These are phyloP conservation scores for Xylaria palmicola DNA, from an alignment of 495 filamentous ascomycete genomes.

Conservation along the genomic window DNA sequence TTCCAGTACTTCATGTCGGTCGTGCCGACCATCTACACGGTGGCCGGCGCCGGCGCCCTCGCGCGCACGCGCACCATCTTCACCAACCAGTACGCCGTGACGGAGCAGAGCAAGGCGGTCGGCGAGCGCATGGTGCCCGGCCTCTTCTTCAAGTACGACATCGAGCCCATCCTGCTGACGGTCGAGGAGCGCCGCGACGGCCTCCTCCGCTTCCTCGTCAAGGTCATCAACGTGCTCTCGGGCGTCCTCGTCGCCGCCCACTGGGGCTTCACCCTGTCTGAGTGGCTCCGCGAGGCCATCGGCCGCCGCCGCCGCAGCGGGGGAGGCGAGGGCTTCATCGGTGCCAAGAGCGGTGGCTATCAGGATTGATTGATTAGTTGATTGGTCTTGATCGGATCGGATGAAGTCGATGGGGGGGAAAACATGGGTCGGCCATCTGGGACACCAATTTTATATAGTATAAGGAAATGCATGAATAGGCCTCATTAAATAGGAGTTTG, in stretches of 20 bases:
- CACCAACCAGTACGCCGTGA: conserved; percentile 98
- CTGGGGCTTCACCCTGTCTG: conserved; percentile 57
- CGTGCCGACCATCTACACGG: conserved; percentile 92
- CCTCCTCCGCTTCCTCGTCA: conserved; percentile 70
- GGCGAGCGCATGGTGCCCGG: conserved; percentile 75
- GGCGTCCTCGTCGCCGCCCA: conserved; percentile 61
- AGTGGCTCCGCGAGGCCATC: conserved; percentile 50
- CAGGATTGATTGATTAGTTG: conserved; percentile 22
- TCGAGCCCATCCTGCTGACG: conserved; percentile 88
- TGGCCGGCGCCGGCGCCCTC: conserved; percentile 48
- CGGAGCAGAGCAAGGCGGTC: conserved; percentile 70
- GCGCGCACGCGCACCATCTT: conserved; percentile 58
- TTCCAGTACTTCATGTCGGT: conserved; percentile 98
- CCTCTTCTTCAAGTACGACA: conserved; percentile 98
- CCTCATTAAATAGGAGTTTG: conserved; percentile 6
- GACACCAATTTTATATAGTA: background rate
- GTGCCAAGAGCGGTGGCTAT: conserved; percentile 31
- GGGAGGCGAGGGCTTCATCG: conserved; percentile 60
- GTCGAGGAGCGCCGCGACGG: conserved; percentile 79
- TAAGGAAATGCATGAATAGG: conserved; percentile 7
- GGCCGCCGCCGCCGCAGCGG: conserved; percentile 46
- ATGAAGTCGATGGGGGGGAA: background rate
- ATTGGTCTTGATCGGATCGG: background rate
- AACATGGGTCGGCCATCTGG: background rate
- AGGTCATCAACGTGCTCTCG: conserved; percentile 63